Evolutionary conservation across 2,329 filamentous ascomycete species (phyloP), one percentile per base, ranked within the genome.

Genomic region (Pseudocercospora fuligena): DNA sequence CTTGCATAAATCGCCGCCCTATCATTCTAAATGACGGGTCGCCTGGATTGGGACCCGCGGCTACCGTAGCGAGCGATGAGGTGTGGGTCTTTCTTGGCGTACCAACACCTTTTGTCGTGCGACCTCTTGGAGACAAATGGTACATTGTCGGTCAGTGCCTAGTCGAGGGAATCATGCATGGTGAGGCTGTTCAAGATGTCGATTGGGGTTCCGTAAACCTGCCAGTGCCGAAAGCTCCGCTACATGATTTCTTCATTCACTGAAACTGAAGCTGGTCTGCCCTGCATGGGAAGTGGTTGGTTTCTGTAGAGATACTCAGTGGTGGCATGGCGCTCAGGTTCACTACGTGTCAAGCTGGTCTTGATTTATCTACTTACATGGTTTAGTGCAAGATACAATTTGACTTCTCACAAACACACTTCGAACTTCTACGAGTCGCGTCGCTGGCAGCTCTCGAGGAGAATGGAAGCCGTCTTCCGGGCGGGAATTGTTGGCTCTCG

Each of bases 81-180:
- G 27, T 60, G 3, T 43, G 33, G 14, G 57, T 60, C 33, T 60
- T 60, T 29, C 33, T 60, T 5, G 57, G 57, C 21, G 31, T 60
- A 3, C 57, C 33, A 14, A 60, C 57, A n/a, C 57, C 57, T 0
- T 60, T 46, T 21, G 40, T 60, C 5, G 16, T 60, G 29, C 19
- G 57, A 29, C 57, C 33, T 21, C 21, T 43, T 7, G 57, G 57
- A n/a, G 40, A 47, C 19, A 43, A 47, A 36, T 60, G 19, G 36
- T 43, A 46, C 21, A 43, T 60, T 23, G 57, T 60, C 5, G 57
- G 57, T 11, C 57, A 60, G 12, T 60, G 57, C 25, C 23, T 60
- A 23, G 57, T 60, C 21, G 57, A 60, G 57, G 57, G 57, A 21
- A 25, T 47, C 7, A 60, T 60, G 57, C 31, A 60, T 60, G 57